Base-by-base conservation (phyloP, 768 basidiomycete species). In the Lactarius psammicola region DNA sequence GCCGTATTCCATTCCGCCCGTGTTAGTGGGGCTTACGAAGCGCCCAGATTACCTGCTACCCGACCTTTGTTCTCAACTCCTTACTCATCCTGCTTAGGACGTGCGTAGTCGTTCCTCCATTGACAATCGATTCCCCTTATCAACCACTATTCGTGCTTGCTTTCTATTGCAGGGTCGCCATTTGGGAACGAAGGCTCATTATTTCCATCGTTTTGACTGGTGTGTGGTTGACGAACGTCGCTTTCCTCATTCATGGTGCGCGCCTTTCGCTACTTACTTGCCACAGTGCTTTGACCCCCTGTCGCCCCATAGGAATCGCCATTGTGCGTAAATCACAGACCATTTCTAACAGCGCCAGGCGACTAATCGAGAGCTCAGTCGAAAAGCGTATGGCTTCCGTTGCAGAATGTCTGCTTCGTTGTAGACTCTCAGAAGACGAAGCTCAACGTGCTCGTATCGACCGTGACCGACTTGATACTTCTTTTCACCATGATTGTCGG, bases 161-260 rank as follows among this genome's bases (percentile, higher is more conserved):
- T 6, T 46, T 3, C 4, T 31, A 38, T 20, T 15, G 0, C 36
- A 64, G 63, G 11, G 18, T 64, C 34, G n/a, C 63, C 8, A 34
- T 64, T 6, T 64, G 63, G 63, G 38, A 59, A 13, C 63, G 57
- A 3, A 26, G 20, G 17, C 18, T 13, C 31, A 1, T 40, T 15
- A 36, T 63, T 2, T 13, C 44, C 30, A 17, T 57, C 28, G 38
- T 11, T 38, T 28, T 56, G 55, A 26, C 38, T 33, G 42, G 28
- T 17, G 42, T 63, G 11, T 63, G 62, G 62, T 36, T 63, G 42
- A 49, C 55, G 6, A 57, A 63, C 30, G 38, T 63, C 38, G 62
- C 28, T 8, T 56, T 63, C 28, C 42, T 56, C 23, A 40, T 63
- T 23, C 40, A 63, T 40, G 56, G 62, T 63, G 42, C 53, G 62